Percentiles rank a stretch among this genome's conserved stretches.
Evolutionary conservation across 129 eudicot genomes (phyloP).

Genomic region (Lonicera japonica): DNA sequence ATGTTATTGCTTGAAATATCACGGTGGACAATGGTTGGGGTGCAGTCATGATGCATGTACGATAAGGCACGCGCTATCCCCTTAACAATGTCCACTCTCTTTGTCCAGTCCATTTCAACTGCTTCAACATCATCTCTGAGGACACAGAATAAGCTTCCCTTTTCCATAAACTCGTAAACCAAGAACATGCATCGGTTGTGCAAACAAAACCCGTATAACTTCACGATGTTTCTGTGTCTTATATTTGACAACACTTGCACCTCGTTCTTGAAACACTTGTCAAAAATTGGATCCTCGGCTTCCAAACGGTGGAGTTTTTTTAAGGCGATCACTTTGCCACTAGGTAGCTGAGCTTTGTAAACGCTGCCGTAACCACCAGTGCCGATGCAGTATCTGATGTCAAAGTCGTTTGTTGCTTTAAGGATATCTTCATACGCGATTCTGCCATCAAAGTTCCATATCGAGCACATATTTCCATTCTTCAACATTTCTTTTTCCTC

Average conservation of each 20-base stretch:
- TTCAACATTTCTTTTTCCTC: not conserved
- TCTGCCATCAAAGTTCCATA: not conserved
- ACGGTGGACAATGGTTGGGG: not conserved
- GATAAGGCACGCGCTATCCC: conserved; percentile 8
- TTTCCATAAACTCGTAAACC: conserved; percentile 10
- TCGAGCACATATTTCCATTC: not conserved
- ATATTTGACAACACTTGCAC: not conserved
- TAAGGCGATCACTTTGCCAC: conserved; percentile 7
- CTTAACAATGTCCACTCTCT: conserved; percentile 5
- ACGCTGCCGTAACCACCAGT: not conserved
- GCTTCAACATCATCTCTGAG: not conserved
- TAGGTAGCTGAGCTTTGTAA: not conserved
- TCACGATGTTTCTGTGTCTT: not conserved
- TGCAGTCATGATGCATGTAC: conserved; percentile 12
- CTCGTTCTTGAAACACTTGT: not conserved
- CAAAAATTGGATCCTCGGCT: not conserved
- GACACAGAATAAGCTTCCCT: conserved; percentile 3
- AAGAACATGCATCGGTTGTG: conserved; percentile 1
- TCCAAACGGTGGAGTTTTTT: not conserved
- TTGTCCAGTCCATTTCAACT: not conserved
- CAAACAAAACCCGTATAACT: conserved; percentile 8
- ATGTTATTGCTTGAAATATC: conserved; percentile 8
- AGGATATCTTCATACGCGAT: not conserved
- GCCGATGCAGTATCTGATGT: not conserved
- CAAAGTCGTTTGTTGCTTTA: not conserved